These are phyloP conservation scores for Fusarium proliferatum DNA, from an alignment of 2,329 filamentous ascomycete species.

Conservation along the genomic window DNA sequence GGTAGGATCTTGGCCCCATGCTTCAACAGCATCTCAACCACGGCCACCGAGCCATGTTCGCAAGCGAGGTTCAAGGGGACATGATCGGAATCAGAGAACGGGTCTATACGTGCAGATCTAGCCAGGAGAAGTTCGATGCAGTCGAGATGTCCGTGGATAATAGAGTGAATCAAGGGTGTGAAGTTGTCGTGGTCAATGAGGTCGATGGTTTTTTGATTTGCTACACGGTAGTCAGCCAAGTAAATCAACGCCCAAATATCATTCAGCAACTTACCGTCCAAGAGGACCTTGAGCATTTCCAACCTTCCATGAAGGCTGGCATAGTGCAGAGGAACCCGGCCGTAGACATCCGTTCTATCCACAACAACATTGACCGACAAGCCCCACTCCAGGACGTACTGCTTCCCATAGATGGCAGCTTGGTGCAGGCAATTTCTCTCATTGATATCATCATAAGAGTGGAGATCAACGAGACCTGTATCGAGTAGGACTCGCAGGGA, in stretches of 20 bases:
- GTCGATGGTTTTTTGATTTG: constrained; percentile 81
- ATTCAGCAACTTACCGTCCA: constrained; percentile 63
- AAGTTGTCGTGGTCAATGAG: constrained; percentile 97
- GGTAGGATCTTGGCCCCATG: constrained; percentile 85
- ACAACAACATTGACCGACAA: constrained; percentile 81
- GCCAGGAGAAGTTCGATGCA: constrained; percentile 84
- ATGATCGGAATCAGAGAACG: constrained; percentile 87
- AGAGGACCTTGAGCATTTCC: constrained; percentile 81
- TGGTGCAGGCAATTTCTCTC: constrained; percentile 97
- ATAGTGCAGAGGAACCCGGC: constrained; percentile 92
- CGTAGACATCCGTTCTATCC: constrained; percentile 89
- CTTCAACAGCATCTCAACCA: constrained; percentile 85
- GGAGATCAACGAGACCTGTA: constrained; percentile 86
- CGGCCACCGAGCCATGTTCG: constrained; percentile 87
- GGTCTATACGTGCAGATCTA: constrained; percentile 85
- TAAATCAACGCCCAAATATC: neutral
- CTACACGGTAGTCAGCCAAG: constrained; percentile 51
- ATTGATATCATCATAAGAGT: constrained; percentile 96
- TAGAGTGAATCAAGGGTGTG: constrained; percentile 93
- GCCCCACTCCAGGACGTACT: constrained; percentile 79
- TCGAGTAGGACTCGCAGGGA: constrained; percentile 81
- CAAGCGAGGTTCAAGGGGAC: constrained; percentile 95
- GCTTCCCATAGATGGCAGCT: constrained; percentile 91
- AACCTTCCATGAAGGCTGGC: constrained; percentile 93
- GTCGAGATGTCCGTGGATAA: constrained; percentile 84